Base-by-base conservation (phyloP, 805 yeast species). In the Metschnikowia peoriensis region DNA sequence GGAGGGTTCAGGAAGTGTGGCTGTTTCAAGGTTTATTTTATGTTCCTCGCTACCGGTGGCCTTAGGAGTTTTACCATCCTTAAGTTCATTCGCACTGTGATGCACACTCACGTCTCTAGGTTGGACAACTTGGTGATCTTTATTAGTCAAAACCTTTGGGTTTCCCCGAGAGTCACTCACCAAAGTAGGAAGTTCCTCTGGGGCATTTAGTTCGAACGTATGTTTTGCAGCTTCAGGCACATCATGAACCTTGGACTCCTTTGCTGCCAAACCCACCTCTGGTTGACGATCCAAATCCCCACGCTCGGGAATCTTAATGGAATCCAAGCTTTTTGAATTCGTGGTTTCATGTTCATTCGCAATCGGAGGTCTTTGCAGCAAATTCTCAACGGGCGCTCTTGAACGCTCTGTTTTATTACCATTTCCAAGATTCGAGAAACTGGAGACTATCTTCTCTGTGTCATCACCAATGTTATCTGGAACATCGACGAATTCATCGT, bases 401-500 rank as follows among this genome's bases (percentile, higher is more conserved):
- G 22, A n/a, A 29, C 15, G 17, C 4, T 4, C 45, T 27, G 15
- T 0, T n/a, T 10, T 22, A 2, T 38, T 32, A 10, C 35, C 49
- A 29, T 46, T 41, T 12, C 41, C 51, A 16, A 48, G 28, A 10
- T 46, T 22, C 7, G 53, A 53, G 17, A 46, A 44, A 5, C 32
- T 41, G 6, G 52, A 44, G 16, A 38, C 7, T 17, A 50, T 38
- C 32, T 41, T 50, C 12, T 49, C 58, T 4, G 28, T 28, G 11
- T 44, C 54, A 7, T 53, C 57, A 7, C 49, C 57, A 27, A 47
- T 43, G 11, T 39, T 38, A 7, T 57, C 59, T 2, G 60, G 60
- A 10, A 58, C 61, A 47, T 58, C 60, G 38, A 58, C 61, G 41
- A 57, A 57, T 32, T 47, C 50, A 37, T 54, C 22, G 4, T 22